These are phyloP conservation scores for Isoetes engelmannii DNA, from an alignment of 83 land plant genomes.

Conservation along the genomic window DNA sequence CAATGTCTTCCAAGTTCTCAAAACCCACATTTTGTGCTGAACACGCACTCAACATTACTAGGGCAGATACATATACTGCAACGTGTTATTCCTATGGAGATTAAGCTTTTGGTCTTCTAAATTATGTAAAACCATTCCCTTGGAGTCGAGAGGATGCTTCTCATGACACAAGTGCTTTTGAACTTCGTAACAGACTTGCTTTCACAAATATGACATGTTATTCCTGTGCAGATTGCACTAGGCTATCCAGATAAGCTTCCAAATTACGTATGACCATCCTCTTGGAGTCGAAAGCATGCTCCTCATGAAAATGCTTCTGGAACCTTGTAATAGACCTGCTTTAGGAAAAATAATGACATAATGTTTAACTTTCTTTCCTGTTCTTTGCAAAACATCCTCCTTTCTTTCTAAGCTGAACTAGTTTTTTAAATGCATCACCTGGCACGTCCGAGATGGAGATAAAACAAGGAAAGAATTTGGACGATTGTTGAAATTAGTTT, in stretches of 20 bases:
- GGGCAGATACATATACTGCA: too few species aligned
- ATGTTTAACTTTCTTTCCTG: neutral
- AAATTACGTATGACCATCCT: too few species aligned
- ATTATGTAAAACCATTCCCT: too few species aligned
- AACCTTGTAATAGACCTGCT: slow-evolving; percentile 26
- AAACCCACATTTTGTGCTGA: too few species aligned
- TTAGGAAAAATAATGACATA: neutral
- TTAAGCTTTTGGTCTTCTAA: too few species aligned
- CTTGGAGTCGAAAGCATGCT: neutral
- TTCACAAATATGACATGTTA: too few species aligned
- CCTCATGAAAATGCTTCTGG: slow-evolving; percentile 15
- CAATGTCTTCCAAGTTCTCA: too few species aligned
- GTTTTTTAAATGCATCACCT: slow-evolving; percentile 33
- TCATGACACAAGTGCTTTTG: slow-evolving; percentile 11
- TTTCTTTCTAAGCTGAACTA: neutral
- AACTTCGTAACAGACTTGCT: slow-evolving; percentile 24
- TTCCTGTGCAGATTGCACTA: too few species aligned
- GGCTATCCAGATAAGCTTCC: too few species aligned
- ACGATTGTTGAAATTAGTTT: slow-evolving; percentile 93
- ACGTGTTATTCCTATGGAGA: too few species aligned
- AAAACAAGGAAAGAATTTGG: slow-evolving; percentile 88
- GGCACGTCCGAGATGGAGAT: slow-evolving; percentile 78
- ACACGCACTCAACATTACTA: too few species aligned
- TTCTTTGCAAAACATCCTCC: neutral
- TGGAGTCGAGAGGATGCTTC: neutral